Evolutionary conservation across 345 rosid species (phyloP), one percentile per base, ranked within the genome.

Genomic region (Acer negundo): DNA sequence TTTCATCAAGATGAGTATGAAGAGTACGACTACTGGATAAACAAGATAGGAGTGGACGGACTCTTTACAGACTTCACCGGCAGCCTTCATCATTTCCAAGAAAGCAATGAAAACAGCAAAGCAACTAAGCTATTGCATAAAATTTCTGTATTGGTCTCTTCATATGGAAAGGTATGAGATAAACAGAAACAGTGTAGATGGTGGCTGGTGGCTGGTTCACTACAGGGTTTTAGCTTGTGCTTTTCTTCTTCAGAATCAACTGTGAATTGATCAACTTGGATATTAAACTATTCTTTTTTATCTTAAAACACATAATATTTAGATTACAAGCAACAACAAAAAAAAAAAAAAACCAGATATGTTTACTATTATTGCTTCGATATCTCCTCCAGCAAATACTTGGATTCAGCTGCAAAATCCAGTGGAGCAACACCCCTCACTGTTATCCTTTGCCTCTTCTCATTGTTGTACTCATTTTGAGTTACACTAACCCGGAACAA

Each of bases 61-160:
- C 89, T 94, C 74, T 94, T 96, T 75, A 96, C 99, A 22, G 99
- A 96, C 80, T 94, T 92, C 87, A 87, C 99, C 0, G 94, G 97
- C 64, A 94, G 97, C 82, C 89, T 96, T 13, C 93, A 90, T 62
- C 83, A 80, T 23, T 94, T 55, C 69, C 95, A 89, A 80, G 91
- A 94, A 35, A 17, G 65, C 1, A 61, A 70, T 16, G 80, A 80
- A 11, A 40, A 47, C 24, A 40, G 58, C 0, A 80, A 17, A 49
- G 78, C 89, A 44, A 79, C 88, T 8, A 75, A 81, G 66, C 15
- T 90, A 19, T 44, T 91, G 87, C 71, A 77, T 68, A 81, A 90
- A 67, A 87, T 90, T 80, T 80, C 87, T 7, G 24, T 13, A 2
- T 59, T 90, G 85, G 79, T 91, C 66, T 81, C 86, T 44, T 81